Evolutionary conservation across 2,329 filamentous ascomycete species (phyloP), one percentile per base, ranked within the genome.

Genomic region (Septoria petroselini): DNA sequence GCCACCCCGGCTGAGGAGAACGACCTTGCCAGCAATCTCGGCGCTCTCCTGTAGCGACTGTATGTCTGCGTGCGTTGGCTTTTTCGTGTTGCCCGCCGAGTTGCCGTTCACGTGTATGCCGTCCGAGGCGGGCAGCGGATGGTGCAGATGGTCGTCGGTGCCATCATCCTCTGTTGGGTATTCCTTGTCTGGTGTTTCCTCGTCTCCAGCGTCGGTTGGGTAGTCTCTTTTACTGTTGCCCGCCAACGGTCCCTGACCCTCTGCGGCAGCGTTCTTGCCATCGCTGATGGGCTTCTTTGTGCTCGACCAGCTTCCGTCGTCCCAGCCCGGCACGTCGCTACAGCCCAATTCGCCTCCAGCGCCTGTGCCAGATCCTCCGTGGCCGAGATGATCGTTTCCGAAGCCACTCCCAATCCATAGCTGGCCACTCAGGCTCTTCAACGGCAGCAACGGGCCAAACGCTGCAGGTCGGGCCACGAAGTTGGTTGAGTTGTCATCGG

Each of bases 401-500:
- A 97, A 96, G 17, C 90, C 90, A 63, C 85, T 91, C 3, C 91
- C 91, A 48, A 95, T 86, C 91, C 91, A 97, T 43, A 98, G 74
- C 66, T 91, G 86, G 12, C 90, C 91, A 64, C 88, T 95, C 57
- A 97, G 72, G 19, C 93, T 91, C 50, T 80, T 82, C 9, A 76
- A 69, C 0, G 87, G 87, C 31, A 98, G 73, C 31, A 80, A 73
- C 3, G 93, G 89, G 0, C 93, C 93, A 71, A 97, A 98, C 31
- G 89, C 91, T 45, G 93, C 93, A 52, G 93, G 93, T 41, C 93
- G 80, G 35, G 93, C 91, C 48, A 95, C 78, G 72, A 98, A 98
- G 61, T 94, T 95, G 9, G 93, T 98, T 60, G 89, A 95, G 70
- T 98, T 98, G 71, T 98, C 93, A 70, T 97, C 90, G 64, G 91